Conservation (phyloP, 1,284 basidiomycete genomes). For the Cryptococcus sp. region DNA sequence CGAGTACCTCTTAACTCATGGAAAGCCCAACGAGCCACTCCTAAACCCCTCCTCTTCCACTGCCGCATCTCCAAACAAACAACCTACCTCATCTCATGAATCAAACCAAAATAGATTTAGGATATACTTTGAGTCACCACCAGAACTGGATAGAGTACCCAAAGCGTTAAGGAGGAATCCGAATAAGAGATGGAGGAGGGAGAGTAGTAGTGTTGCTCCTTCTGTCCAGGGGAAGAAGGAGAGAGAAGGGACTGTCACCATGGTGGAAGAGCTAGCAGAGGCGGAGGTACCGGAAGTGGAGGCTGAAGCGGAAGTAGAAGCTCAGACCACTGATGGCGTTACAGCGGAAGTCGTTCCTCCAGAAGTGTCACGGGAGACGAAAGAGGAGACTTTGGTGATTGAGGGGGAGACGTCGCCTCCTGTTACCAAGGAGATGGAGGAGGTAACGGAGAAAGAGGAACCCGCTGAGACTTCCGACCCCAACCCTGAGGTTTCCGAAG, state of each 20-base stretch:
- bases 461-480: conserved; percentile 2
- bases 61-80: not conserved
- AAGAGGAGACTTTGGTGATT: not conserved
- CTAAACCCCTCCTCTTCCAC: conserved; percentile 12
- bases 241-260: not conserved
- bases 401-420: not conserved
- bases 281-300: conserved; percentile 32
- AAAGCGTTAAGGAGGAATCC: conserved; percentile 30
- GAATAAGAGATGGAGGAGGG: conserved; percentile 63
- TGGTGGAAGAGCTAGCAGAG: conserved; percentile 36
- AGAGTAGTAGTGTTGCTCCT: conserved; percentile 44
- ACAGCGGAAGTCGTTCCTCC: not conserved
- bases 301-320: not conserved
- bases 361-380: not conserved
- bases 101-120: conserved; percentile 46
- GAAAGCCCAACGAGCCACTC: conserved; percentile 27
- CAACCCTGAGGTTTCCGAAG: not conserved
- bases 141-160: conserved; percentile 43
- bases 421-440: conserved; percentile 6
- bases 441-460: conserved; percentile 1
- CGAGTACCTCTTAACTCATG: conserved; percentile 36
- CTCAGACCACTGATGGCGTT: not conserved
- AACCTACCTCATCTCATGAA: conserved; percentile 11
- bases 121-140: conserved; percentile 49
- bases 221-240: conserved; percentile 16